A percentile compares a stretch with the other conserved stretches of the same genome.
These are phyloP conservation scores for Stagonosporopsis chrysanthemi DNA, from an alignment of 2,329 filamentous ascomycete species.

Conservation along the genomic window DNA sequence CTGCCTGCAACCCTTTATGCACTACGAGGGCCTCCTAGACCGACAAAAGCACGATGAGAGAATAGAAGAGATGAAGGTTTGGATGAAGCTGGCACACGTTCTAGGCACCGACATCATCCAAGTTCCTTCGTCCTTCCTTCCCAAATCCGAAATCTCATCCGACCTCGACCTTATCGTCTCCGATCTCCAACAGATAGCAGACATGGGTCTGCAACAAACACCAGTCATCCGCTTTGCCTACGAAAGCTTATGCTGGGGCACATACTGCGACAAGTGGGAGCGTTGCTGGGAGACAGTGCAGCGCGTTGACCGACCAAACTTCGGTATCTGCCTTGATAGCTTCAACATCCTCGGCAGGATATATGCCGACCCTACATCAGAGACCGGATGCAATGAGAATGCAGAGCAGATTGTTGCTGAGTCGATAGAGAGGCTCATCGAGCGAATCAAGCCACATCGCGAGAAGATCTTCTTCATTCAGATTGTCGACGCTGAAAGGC, in stretches of 20 bases:
- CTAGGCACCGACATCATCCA: constrained; percentile 76
- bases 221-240: constrained; percentile 73
- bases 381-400: constrained; percentile 58
- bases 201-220: constrained; percentile 66
- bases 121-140: constrained; percentile 75
- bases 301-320: constrained; percentile 72
- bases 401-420: constrained; percentile 63
- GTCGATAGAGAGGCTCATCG: constrained; percentile 64
- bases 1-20: constrained; percentile 77
- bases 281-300: constrained; percentile 72
- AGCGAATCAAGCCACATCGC: constrained; percentile 60
- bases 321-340: constrained; percentile 78
- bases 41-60: constrained; percentile 63
- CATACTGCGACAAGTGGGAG: constrained; percentile 75
- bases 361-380: constrained; percentile 70
- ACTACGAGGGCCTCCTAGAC: constrained; percentile 77
- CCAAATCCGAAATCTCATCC: constrained; percentile 58
- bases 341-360: constrained; percentile 78
- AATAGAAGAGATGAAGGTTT: constrained; percentile 70
- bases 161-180: constrained; percentile 64
- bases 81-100: constrained; percentile 71
- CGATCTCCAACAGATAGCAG: constrained; percentile 71
- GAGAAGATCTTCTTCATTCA: constrained; percentile 78
- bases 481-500: constrained; percentile 74
- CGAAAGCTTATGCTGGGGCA: constrained; percentile 77